Evolutionary conservation across 2,329 filamentous ascomycete species (phyloP).

Genomic region (Xenoacremonium recifei): DNA sequence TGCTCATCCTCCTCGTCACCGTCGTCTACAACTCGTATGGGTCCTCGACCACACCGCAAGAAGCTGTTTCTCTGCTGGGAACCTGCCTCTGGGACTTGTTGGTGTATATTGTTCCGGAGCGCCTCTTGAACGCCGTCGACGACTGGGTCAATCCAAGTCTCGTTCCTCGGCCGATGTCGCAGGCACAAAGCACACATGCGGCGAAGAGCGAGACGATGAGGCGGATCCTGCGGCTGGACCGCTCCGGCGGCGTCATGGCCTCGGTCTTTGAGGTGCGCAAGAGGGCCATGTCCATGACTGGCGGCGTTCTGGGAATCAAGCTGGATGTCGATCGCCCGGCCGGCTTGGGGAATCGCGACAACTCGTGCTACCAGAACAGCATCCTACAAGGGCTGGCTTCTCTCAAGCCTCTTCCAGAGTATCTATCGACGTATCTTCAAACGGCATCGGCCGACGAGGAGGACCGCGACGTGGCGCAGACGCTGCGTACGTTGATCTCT

Average conservation of each 20-base stretch:
- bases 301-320: constrained; percentile 39
- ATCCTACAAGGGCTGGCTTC: constrained; percentile 83
- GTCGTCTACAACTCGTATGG: constrained; percentile 34
- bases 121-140: constrained; percentile 57
- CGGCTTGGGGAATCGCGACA: constrained; percentile 87
- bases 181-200: constrained; percentile 43
- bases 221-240: constrained; percentile 60
- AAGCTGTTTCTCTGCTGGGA: constrained; percentile 23
- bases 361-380: constrained; percentile 98
- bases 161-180: constrained; percentile 37
- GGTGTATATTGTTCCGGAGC: constrained; percentile 55
- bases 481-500: constrained; percentile 64
- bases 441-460: constrained; percentile 24
- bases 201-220: constrained; percentile 66
- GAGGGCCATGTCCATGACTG: constrained; percentile 54
- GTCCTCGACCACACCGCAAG: constrained; percentile 30
- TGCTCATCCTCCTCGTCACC: constrained; percentile 31
- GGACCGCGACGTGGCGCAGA: constrained; percentile 40
- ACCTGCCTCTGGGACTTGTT: constrained; percentile 60
- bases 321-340: constrained; percentile 46
- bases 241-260: constrained; percentile 50
- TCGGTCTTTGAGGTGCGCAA: constrained; percentile 59
- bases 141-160: constrained; percentile 50
- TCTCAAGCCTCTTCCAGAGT: constrained; percentile 65
- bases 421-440: constrained; percentile 52